Evolutionary conservation across 306 rosid species (phyloP).

Genomic region (Lotus japonicus): DNA sequence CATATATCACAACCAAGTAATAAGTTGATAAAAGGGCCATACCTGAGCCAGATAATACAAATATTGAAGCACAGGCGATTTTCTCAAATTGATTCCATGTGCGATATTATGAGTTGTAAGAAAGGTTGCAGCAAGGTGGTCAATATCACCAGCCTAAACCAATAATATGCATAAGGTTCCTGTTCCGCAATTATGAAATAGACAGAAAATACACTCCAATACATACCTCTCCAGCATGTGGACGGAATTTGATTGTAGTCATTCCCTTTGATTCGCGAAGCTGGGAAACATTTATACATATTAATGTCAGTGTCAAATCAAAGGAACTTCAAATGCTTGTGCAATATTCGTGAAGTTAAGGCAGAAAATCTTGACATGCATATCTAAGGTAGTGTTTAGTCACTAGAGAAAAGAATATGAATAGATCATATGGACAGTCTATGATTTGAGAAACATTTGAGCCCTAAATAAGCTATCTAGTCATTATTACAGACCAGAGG

Average conservation of each 20-base stretch:
- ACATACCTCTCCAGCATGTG: constrained; percentile 95
- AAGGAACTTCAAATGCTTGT: not conserved
- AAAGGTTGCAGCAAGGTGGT: constrained; percentile 97
- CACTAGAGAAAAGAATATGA: not conserved
- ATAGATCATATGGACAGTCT: not conserved
- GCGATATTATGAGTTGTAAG: constrained; percentile 82
- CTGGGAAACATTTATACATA: constrained; percentile 40
- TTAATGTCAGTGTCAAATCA: constrained; percentile 20
- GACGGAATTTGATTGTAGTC: constrained; percentile 95
- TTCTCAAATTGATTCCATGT: constrained; percentile 93
- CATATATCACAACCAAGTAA: constrained; percentile 19
- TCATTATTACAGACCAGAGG: not conserved
- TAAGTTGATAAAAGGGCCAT: not conserved
- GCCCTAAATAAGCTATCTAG: not conserved
- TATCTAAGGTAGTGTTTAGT: not conserved
- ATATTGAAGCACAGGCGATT: constrained; percentile 92
- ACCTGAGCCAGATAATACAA: constrained; percentile 91
- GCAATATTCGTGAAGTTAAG: not conserved
- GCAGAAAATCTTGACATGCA: not conserved
- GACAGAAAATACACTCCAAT: constrained; percentile 7
- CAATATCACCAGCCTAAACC: constrained; percentile 91
- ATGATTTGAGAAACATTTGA: not conserved
- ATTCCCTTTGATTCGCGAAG: constrained; percentile 97
- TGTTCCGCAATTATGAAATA: constrained; percentile 4
- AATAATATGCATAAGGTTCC: constrained; percentile 20